Percentiles rank a stretch among this genome's conserved stretches.
These are phyloP conservation scores for Mycena sanguinolenta DNA, from an alignment of 768 basidiomycete genomes.

Conservation along the genomic window DNA sequence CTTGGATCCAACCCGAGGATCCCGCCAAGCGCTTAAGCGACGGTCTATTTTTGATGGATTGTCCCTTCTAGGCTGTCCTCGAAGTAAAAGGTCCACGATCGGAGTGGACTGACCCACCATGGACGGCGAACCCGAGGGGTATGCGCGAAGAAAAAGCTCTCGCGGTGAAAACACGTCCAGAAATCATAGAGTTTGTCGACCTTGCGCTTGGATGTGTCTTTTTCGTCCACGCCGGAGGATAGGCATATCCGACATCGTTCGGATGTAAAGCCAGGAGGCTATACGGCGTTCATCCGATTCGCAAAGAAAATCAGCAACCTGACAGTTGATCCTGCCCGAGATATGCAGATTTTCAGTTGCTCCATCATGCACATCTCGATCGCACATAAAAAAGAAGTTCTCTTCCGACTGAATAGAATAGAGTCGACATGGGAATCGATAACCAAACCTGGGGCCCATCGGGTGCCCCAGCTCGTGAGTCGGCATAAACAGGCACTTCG, in stretches of 20 bases:
- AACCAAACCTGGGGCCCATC: neutral
- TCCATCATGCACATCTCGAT: neutral
- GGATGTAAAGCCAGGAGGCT: neutral
- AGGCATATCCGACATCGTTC: slow-evolving; percentile 15
- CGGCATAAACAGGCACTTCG: neutral
- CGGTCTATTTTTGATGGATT: neutral
- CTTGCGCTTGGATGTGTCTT: neutral
- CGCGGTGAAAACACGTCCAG: slow-evolving; percentile 2
- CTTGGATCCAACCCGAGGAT: slow-evolving; percentile 3
- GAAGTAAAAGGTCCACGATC: neutral
- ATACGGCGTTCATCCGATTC: neutral
- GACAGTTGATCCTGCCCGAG: neutral
- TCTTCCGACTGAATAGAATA: slow-evolving; percentile 12
- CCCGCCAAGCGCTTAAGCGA: slow-evolving; percentile 2
- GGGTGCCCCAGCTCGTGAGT: slow-evolving; percentile 3
- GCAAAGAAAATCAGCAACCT: slow-evolving; percentile 16
- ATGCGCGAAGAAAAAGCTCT: neutral
- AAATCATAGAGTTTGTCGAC: slow-evolving; percentile 5
- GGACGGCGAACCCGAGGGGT: neutral
- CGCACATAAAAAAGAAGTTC: neutral
- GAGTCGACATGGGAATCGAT: slow-evolving; percentile 23
- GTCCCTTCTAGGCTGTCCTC: neutral
- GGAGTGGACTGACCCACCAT: neutral
- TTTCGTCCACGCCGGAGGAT: neutral
- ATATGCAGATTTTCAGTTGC: neutral